A percentile compares a stretch with the other conserved stretches of the same genome.
These are phyloP conservation scores for Hortaea sp. DNA, from an alignment of 2,329 filamentous ascomycete species.

Conservation along the genomic window DNA sequence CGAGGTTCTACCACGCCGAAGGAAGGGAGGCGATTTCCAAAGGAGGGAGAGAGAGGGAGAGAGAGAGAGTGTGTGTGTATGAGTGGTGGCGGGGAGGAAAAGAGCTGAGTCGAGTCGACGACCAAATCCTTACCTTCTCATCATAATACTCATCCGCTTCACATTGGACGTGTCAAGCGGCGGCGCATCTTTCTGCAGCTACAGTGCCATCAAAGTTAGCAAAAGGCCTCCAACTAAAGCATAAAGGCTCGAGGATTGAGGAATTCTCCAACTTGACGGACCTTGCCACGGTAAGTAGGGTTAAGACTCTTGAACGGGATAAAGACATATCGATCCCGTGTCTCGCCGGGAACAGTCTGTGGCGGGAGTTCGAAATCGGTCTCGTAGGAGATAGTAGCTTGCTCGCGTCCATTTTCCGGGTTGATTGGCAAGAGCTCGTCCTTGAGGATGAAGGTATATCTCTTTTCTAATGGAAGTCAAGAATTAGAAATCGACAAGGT, in stretches of 20 bases:
- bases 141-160: conserved; percentile 66
- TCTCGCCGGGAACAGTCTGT: conserved; percentile 14
- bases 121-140: conserved; percentile 53
- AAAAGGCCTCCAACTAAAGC: too few species aligned
- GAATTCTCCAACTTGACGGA: background rate
- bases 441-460: conserved; percentile 67
- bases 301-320: conserved; percentile 57
- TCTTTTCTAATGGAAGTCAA: conserved; percentile 37
- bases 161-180: conserved; percentile 51
- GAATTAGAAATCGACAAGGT: background rate
- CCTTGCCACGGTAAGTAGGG: conserved; percentile 44
- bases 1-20: background rate
- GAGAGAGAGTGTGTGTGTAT: too few species aligned
- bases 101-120: background rate
- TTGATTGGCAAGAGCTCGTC: conserved; percentile 50
- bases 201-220: conserved; percentile 12
- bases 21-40: background rate
- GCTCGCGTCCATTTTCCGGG: conserved; percentile 56
- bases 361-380: conserved; percentile 48
- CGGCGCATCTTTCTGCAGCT: conserved; percentile 49
- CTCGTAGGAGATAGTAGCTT: conserved; percentile 65
- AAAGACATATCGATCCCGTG: conserved; percentile 33
- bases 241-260: too few species aligned
- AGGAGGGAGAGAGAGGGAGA: background rate
- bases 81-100: too few species aligned